A percentile compares a stretch with the other conserved stretches of the same genome.
phyloP scores from a whole-genome alignment of 1,284 basidiomycete genomes.

The Cryptococcus sp. region DNA sequence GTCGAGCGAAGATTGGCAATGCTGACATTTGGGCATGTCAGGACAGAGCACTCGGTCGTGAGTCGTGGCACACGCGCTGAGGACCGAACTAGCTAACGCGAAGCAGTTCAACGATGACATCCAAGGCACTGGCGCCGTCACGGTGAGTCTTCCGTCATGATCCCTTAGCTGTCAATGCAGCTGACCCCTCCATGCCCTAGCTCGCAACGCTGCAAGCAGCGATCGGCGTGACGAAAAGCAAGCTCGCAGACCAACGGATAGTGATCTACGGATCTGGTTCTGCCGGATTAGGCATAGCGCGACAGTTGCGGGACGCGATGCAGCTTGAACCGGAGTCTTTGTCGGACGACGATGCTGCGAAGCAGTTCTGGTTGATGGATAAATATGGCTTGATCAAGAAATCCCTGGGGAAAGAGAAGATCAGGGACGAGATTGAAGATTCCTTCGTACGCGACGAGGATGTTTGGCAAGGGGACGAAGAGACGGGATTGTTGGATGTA shows the following conservation, averaged over 20 bases:
- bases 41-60: constrained; percentile 67
- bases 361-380: constrained; percentile 64
- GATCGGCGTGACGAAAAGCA: constrained; percentile 68
- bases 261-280: constrained; percentile 78
- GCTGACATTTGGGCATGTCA: constrained; percentile 29
- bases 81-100: constrained; percentile 3
- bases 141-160: constrained; percentile 40
- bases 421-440: constrained; percentile 58
- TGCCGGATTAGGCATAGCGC: constrained; percentile 73
- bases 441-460: constrained; percentile 61
- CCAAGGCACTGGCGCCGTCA: constrained; percentile 83
- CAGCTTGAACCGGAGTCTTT: constrained; percentile 55
- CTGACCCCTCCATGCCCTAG: constrained; percentile 50
- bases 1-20: too few species aligned
- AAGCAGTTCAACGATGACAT: constrained; percentile 69
- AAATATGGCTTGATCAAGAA: constrained; percentile 53
- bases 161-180: constrained; percentile 59
- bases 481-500: constrained; percentile 65
- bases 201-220: constrained; percentile 70
- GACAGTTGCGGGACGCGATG: constrained; percentile 68
- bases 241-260: constrained; percentile 69
- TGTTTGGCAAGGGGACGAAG: constrained; percentile 54
- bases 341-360: constrained; percentile 58
- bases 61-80: constrained; percentile 34
- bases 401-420: constrained; percentile 57